These are phyloP conservation scores for Saturnispora gosingensis DNA, from an alignment of 805 yeast genomes.

Conservation along the genomic window DNA sequence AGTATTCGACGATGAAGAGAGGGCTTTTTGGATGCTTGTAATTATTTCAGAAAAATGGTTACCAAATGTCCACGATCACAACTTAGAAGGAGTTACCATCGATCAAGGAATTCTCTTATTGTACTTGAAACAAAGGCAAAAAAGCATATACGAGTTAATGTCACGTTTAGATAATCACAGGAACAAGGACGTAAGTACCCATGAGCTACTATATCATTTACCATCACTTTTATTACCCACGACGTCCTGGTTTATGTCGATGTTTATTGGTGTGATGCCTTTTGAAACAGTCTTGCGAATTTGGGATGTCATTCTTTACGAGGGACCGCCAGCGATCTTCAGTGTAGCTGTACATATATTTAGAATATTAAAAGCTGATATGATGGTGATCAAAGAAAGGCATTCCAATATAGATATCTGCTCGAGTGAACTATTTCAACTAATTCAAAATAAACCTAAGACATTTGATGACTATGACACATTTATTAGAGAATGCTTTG, in stretches of 20 bases:
- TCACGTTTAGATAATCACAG: conserved; percentile 22
- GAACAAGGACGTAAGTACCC: conserved; percentile 23
- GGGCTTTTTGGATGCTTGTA: conserved; percentile 92
- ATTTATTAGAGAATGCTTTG: conserved; percentile 67
- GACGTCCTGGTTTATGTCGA: conserved; percentile 97
- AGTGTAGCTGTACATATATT: conserved; percentile 74
- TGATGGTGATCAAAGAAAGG: not conserved
- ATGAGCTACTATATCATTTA: conserved; percentile 47
- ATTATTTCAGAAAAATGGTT: conserved; percentile 76
- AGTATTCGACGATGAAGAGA: conserved; percentile 87
- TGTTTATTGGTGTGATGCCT: conserved; percentile 86
- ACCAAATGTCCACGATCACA: conserved; percentile 86
- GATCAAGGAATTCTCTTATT: conserved; percentile 93
- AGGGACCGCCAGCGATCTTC: conserved; percentile 80
- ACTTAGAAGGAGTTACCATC: conserved; percentile 86
- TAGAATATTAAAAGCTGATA: conserved; percentile 59
- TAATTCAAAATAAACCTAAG: conserved; percentile 46
- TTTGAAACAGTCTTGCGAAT: conserved; percentile 79
- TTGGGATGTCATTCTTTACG: conserved; percentile 94
- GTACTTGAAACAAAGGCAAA: conserved; percentile 74
- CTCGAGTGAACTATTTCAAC: conserved; percentile 52
- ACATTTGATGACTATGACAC: conserved; percentile 20
- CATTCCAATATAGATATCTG: conserved; percentile 5
- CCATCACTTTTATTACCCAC: conserved; percentile 93
- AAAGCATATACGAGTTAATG: conserved; percentile 60